Base-by-base conservation (phyloP, 2,329 filamentous ascomycete genomes). In the Diaporthe destruens region DNA sequence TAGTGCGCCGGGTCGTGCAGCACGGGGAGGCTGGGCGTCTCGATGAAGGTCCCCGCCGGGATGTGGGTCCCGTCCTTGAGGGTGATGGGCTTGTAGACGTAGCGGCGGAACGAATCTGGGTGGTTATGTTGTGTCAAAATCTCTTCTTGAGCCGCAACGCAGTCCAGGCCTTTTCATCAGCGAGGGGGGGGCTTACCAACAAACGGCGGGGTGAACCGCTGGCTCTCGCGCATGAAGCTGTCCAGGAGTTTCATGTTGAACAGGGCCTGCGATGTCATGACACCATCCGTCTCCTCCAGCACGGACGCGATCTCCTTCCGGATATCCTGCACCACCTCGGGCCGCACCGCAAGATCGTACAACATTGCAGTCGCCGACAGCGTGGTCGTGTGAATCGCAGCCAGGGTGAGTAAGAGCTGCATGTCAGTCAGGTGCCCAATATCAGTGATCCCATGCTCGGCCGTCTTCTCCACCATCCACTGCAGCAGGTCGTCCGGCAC, bases 61-160 rank as follows among this genome's bases (percentile, higher is more conserved):
- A 85, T 80, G 34, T 83, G 82, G 44, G 87, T 85, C 29, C 87
- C 87, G 75, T 87, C 86, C 32, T 85, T 85, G 6, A 88, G 83
- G 2, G 84, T 84, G 74, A 88, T 82, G 8, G 84, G 81, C 72
- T 84, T 82, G 39, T 86, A 78, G 9, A 86, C 85, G 73, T 84
- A 85, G 59, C 86, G 84, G n/a, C 79, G 78, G 76, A 87, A 87
- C 2, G 85, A 83, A 2, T 83, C 34, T 71, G n/a, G 11, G 34
- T 36, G 11, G 11, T 3, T 36, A 36, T 9, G 3, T 5, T 9
- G 11, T 36, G 34, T 36, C 34, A 36, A 11, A 1, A 8, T 36
- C 34, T 36, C 29, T n/a, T n/a, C n/a, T n/a, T 29, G 29, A 5
- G 29, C 5, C 29, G 29, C 29, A 29, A 29, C 29, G 29, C 29